Conservation (phyloP, 306 rosid genomes). For the Quercus glauca region DNA sequence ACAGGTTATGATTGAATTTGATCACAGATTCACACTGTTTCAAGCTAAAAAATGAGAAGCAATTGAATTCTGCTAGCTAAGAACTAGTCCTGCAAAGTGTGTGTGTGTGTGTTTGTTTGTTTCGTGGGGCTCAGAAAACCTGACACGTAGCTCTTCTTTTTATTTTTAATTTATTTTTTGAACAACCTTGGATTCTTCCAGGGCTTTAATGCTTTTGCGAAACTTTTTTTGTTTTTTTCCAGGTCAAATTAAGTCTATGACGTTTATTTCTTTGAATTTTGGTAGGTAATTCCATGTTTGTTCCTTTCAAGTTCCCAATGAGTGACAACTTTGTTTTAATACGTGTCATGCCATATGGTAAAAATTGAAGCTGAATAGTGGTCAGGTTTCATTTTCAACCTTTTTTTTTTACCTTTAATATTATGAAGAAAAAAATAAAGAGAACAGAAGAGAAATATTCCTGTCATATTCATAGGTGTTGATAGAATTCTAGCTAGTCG, state of each 20-base stretch:
- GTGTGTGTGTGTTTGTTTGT: too few relatives aligned
- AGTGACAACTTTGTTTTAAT: not conserved
- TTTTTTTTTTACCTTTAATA: not conserved
- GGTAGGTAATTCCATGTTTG: too few relatives aligned
- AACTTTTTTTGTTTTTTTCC: too few relatives aligned
- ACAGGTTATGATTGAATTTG: slow-evolving; percentile 23
- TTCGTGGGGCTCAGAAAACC: too few relatives aligned
- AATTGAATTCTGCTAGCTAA: not conserved
- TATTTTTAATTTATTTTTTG: too few relatives aligned
- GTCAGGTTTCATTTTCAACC: not conserved
- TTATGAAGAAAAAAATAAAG: not conserved
- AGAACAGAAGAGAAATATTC: not conserved
- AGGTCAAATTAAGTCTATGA: too few relatives aligned
- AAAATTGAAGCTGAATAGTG: not conserved
- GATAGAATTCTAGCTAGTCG: not conserved
- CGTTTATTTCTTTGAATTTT: too few relatives aligned
- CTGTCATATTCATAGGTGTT: not conserved
- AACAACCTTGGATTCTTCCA: too few relatives aligned
- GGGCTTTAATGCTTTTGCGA: too few relatives aligned
- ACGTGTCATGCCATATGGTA: slow-evolving; percentile 7
- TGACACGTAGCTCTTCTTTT: too few relatives aligned
- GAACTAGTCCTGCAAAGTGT: too few relatives aligned
- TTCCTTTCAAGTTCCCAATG: not conserved
- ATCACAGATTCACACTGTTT: slow-evolving; percentile 29
- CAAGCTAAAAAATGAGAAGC: slow-evolving; percentile 1